A percentile compares a stretch with the other conserved stretches of the same genome.
These are phyloP conservation scores for Hansfordia pulvinata DNA, from an alignment of 2,329 filamentous ascomycete species.

Conservation along the genomic window DNA sequence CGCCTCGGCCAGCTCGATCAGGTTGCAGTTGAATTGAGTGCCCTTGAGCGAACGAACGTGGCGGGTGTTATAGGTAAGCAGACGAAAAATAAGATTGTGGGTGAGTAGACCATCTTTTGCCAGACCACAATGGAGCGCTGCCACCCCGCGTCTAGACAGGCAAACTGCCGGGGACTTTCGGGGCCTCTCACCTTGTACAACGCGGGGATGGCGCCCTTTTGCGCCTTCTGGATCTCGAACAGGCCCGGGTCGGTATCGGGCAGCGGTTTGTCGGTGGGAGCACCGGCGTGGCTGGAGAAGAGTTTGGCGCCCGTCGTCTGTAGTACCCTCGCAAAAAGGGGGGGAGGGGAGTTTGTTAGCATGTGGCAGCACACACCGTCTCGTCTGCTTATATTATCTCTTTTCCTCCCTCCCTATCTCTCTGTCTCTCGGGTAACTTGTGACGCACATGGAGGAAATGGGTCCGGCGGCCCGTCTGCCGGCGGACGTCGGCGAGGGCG, in stretches of 20 bases:
- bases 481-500: slow-evolving; percentile 28
- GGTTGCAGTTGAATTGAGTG: slow-evolving; percentile 23
- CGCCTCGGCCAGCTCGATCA: slow-evolving; percentile 27
- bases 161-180: too few species aligned
- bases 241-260: slow-evolving; percentile 27
- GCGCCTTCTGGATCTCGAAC: slow-evolving; percentile 26
- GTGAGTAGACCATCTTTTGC: too few species aligned
- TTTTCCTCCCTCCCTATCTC: too few species aligned
- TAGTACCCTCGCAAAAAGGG: too few species aligned
- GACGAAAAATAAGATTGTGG: too few species aligned
- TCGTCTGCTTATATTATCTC: too few species aligned
- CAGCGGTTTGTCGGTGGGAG: slow-evolving; percentile 24
- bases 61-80: neutral
- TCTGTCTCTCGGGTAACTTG: too few species aligned
- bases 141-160: too few species aligned
- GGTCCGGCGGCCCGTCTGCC: slow-evolving; percentile 22
- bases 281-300: slow-evolving; percentile 31
- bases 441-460: slow-evolving; percentile 32
- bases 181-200: slow-evolving; percentile 15
- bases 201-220: slow-evolving; percentile 9
- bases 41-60: slow-evolving; percentile 12
- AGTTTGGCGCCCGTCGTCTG: slow-evolving; percentile 36
- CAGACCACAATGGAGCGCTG: too few species aligned
- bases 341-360: neutral
- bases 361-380: too few species aligned